These are phyloP conservation scores for Avena sativa DNA, from an alignment of 176 grass and related monocot genomes.

Conservation along the genomic window DNA sequence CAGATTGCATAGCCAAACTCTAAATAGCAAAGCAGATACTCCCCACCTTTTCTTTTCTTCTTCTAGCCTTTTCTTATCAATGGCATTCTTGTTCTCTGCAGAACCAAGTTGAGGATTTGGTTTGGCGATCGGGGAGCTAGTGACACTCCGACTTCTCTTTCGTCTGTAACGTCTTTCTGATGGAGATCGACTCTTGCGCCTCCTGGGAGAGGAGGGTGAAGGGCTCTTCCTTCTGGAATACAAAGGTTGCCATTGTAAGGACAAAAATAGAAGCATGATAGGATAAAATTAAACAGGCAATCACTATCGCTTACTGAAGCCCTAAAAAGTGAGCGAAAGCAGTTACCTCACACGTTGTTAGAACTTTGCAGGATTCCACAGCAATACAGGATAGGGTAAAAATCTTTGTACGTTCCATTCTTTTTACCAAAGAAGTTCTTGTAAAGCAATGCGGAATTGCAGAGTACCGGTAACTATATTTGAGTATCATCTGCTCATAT, in stretches of 20 bases:
- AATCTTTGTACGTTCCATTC: slow-evolving; percentile 64
- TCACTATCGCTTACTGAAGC: slow-evolving; percentile 35
- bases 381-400: slow-evolving; percentile 62
- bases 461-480: slow-evolving; percentile 25
- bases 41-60: slow-evolving; percentile 99
- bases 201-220: slow-evolving; percentile 71
- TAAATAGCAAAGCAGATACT: slow-evolving; percentile 53
- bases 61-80: slow-evolving; percentile 85
- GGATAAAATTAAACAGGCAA: slow-evolving; percentile 31
- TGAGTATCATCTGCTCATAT: slow-evolving; percentile 35
- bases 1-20: slow-evolving; percentile 23
- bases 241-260: slow-evolving; percentile 38
- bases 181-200: slow-evolving; percentile 60
- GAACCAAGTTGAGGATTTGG: slow-evolving; percentile 51
- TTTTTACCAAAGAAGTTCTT: slow-evolving; percentile 55
- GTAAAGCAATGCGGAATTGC: slow-evolving; percentile 49
- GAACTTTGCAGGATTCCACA: slow-evolving; percentile 61
- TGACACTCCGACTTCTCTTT: slow-evolving; percentile 71
- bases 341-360: slow-evolving; percentile 66
- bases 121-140: slow-evolving; percentile 51
- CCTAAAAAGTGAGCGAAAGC: slow-evolving; percentile 47
- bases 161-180: slow-evolving; percentile 64
- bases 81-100: slow-evolving; percentile 62
- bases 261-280: slow-evolving; percentile 35
- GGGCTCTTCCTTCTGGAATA: slow-evolving; percentile 81